A percentile compares a stretch with the other conserved stretches of the same genome.
Conservation (phyloP, 1,284 basidiomycete genomes). For the Leccinum subrobustum region DNA sequence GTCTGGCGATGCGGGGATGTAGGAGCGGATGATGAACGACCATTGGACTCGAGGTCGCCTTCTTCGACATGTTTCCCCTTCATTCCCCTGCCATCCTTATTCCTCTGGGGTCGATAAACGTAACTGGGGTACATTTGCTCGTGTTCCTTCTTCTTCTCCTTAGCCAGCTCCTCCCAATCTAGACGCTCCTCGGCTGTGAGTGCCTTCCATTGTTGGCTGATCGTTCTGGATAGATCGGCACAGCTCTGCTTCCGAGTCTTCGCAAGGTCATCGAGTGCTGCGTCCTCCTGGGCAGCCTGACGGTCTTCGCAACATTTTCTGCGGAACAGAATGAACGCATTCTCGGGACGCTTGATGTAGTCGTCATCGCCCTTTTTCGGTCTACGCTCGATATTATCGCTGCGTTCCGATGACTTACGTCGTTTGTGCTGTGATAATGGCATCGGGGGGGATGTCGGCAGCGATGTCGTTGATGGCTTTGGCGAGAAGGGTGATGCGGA, state of each 20-base stretch:
- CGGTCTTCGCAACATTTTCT: conserved; percentile 72
- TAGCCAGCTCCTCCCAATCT: conserved; percentile 61
- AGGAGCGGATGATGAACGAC: conserved; percentile 52
- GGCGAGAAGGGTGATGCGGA: conserved; percentile 39
- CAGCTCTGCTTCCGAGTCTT: conserved; percentile 48
- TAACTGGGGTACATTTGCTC: conserved; percentile 69
- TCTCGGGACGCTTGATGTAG: conserved; percentile 78
- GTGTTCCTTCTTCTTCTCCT: conserved; percentile 59
- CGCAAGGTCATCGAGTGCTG: conserved; percentile 34
- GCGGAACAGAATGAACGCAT: conserved; percentile 78
- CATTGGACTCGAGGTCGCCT: conserved; percentile 36
- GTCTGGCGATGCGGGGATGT: conserved; percentile 58
- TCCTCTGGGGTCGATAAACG: conserved; percentile 71
- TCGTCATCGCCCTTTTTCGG: conserved; percentile 77
- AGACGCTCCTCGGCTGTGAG: conserved; percentile 59
- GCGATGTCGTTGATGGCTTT: conserved; percentile 26
- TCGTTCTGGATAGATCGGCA: conserved; percentile 70
- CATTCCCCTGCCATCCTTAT: conserved; percentile 54
- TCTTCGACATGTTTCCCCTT: conserved; percentile 46
- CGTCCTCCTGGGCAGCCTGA: conserved; percentile 44
- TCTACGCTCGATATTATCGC: conserved; percentile 59
- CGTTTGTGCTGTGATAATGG: conserved; percentile 48
- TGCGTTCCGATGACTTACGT: conserved; percentile 57
- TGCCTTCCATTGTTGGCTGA: conserved; percentile 72
- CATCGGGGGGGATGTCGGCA: conserved; percentile 32